Base-by-base conservation (phyloP, 2,329 filamentous ascomycete species). In the Phialocephala subalpina region DNA sequence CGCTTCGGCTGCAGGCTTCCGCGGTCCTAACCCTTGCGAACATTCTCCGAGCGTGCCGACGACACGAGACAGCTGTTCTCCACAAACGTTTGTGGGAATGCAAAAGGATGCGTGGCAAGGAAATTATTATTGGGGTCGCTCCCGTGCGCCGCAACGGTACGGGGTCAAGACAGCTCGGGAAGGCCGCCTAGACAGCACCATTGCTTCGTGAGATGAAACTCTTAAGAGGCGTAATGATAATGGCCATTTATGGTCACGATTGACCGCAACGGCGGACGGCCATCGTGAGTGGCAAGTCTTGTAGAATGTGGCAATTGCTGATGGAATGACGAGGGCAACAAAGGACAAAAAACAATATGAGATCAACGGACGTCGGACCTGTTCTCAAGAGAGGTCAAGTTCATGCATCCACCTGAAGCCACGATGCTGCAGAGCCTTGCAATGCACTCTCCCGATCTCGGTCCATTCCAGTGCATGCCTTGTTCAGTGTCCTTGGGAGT, bases 391-490 rank as follows among this genome's bases (percentile, higher is more conserved):
- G 20, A 33, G 33, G 33, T 18, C 60, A 38, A 40, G 35, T 42
- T 58, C 55, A 64, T 64, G 62, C 62, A 55, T 27, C 45, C 11
- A 25, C n/a, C 56, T 11, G 25, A 16, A 56, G 64, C 59, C 64
- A 60, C 60, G 64, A 66, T 63, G 11, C 56, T 66, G 64, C 60
- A 63, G 58, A 56, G 49, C 40, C 59, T 55, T 66, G 64, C 42
- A 66, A 52, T 62, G 56, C 56, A 62, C 49, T 27, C 40, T 55
- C 49, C 40, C 36, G 63, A 62, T 63, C 53, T 63, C 38, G 42
- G 52, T 55, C 20, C n/a, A 27, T 53, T 53, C 14, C 27, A 25
- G 47, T 53, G 40, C 40, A 53, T 53, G 47, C 47, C 18, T 16
- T 22, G 29, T 12, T 55, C 45, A 20, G n/a, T 20, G 55, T 38